Evolutionary conservation across 768 basidiomycete genomes (phyloP), one percentile per base, ranked within the genome.

Genomic region (Symmetrospora coprosmae): DNA sequence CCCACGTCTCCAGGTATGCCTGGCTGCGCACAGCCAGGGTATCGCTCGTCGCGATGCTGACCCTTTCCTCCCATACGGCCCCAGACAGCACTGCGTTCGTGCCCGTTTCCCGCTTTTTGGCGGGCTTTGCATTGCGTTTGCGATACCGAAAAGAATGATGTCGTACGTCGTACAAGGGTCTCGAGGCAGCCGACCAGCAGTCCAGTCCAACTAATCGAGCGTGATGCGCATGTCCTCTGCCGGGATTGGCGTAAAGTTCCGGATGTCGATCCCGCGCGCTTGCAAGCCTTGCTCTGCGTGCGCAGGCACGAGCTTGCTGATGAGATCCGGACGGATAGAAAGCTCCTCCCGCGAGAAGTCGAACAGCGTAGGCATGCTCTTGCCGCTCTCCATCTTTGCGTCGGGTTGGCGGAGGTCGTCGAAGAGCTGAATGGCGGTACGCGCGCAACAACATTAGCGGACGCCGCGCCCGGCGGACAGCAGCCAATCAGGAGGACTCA

Each of bases 341-440:
- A 99, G 80, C 76, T 99, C 94, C 76, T 94, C 92, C 65, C 86
- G 82, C 58, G 90, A 88, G 72, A 94, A 96, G 76, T 99, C 81
- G 74, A 99, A 97, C 66, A 99, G 75, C 33, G 80, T 79, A 1
- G 94, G 94, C 75, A 96, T 87, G 51, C 92, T 88, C 73, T 88
- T 91, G 64, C 94, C 91, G 67, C 91, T 94, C 7, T 91, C 90
- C 87, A 99, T 87, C 74, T 83, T 81, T 43, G 87, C 85, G 0
- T 87, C 89, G 71, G 91, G 87, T 40, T 79, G 79, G 64, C 88
- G 82, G 68, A 99, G 74, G 74, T 99, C 94, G 71, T 97, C 91
- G 73, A 99, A 99, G 84, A 97, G 91, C 55, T 27, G 86, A 82
- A 62, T 73, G 73, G 37, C 69, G 70, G 43, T 74, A 64, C 9